Evolutionary conservation across 2,329 filamentous ascomycete species (phyloP).

Genomic region (Fusarium solani-melongenae): DNA sequence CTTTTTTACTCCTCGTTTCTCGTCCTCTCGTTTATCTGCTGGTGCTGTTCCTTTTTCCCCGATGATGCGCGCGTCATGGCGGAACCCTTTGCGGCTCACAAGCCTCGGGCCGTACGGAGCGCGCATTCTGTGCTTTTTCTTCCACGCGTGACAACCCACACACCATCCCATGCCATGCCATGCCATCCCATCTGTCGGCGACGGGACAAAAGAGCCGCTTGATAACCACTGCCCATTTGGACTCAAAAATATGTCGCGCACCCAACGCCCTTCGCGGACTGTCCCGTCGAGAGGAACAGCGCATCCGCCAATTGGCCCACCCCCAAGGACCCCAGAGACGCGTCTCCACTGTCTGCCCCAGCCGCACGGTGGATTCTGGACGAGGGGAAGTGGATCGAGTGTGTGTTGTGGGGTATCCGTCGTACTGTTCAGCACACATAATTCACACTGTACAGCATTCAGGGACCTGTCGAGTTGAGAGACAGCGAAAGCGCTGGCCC

Average conservation of each 20-base stretch:
- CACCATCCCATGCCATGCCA: not conserved
- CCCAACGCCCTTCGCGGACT: slow-evolving; percentile 25
- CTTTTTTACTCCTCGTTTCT: not conserved
- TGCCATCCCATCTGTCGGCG: slow-evolving; percentile 6
- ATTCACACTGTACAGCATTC: slow-evolving; percentile 13
- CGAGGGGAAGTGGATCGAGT: slow-evolving; percentile 40
- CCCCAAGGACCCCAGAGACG: slow-evolving; percentile 16
- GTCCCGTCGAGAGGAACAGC: slow-evolving; percentile 15
- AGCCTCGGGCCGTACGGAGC: slow-evolving; percentile 8
- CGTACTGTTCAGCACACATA: not conserved
- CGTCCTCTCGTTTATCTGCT: not conserved
- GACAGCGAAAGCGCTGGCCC: slow-evolving; percentile 7
- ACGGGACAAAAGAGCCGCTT: slow-evolving; percentile 35
- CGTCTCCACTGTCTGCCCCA: slow-evolving; percentile 29
- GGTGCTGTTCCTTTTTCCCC: not conserved
- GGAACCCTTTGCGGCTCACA: slow-evolving; percentile 7
- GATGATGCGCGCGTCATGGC: not conserved
- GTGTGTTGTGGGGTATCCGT: slow-evolving; percentile 29
- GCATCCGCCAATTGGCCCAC: slow-evolving; percentile 15
- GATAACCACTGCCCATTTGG: not conserved
- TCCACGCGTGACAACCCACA: slow-evolving; percentile 3
- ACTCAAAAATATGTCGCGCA: slow-evolving; percentile 32
- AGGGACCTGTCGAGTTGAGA: slow-evolving; percentile 12
- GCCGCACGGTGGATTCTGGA: slow-evolving; percentile 36
- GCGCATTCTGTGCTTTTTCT: not conserved